Evolutionary conservation across 805 yeast genomes (phyloP).

Genomic region (Cyberlindnera maritima): DNA sequence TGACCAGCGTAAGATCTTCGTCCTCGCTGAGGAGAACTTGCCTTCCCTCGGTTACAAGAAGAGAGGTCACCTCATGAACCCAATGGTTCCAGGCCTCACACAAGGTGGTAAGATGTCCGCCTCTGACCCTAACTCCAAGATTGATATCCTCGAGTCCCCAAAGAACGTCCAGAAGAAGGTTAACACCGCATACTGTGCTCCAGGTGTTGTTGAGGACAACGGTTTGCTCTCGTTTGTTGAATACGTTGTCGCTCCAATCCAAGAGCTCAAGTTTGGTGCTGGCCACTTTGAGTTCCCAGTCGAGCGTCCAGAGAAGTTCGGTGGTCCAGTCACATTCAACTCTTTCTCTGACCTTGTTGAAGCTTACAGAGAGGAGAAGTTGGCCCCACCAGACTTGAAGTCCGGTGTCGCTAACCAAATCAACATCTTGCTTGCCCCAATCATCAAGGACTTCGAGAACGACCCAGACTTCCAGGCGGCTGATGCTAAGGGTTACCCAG

Average conservation of each 20-base stretch:
- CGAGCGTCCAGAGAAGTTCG: conserved; percentile 94
- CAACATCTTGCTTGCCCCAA: conserved; percentile 77
- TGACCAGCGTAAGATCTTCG: conserved; percentile 97
- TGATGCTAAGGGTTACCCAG: conserved; percentile 81
- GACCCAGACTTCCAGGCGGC: conserved; percentile 75
- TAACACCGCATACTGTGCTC: conserved; percentile 90
- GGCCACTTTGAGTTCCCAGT: conserved; percentile 65
- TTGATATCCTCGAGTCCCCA: conserved; percentile 89
- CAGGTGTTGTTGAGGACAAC: conserved; percentile 88
- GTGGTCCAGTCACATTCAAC: conserved; percentile 81
- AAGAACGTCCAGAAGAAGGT: conserved; percentile 86
- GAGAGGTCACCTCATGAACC: conserved; percentile 98
- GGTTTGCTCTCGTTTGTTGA: conserved; percentile 87
- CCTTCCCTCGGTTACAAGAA: conserved; percentile 87
- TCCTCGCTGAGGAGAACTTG: conserved; percentile 92
- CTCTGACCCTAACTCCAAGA: conserved; percentile 96
- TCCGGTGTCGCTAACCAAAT: conserved; percentile 87
- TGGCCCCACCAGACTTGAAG: conserved; percentile 93
- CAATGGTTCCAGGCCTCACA: conserved; percentile 96
- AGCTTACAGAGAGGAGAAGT: conserved; percentile 69
- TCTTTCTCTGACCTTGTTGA: conserved; percentile 65
- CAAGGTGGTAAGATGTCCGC: conserved; percentile 99
- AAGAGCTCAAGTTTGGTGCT: conserved; percentile 64
- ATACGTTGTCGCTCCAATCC: conserved; percentile 81
- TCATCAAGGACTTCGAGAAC: conserved; percentile 62